Evolutionary conservation across 2,329 filamentous ascomycete genomes (phyloP), one percentile per base, ranked within the genome.

Genomic region (Berkeleyomyces rouxiae): DNA sequence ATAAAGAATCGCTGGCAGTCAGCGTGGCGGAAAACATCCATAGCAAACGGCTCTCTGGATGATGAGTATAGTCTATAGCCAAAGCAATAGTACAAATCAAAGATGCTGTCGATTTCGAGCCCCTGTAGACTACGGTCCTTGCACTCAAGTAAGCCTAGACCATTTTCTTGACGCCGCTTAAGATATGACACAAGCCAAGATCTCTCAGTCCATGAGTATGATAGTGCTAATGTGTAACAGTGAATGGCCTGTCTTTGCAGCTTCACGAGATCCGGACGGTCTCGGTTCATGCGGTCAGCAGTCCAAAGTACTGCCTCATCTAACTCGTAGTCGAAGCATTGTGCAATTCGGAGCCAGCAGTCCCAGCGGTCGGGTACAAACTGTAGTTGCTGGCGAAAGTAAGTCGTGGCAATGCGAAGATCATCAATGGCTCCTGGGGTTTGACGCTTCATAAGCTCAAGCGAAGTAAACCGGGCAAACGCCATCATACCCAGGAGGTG

Each of bases 231-330:
- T 0, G 79, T 82, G 68, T 88, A 89, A 70, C 88, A 92, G 71
- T 95, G 89, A 55, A 95, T 91, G 0, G 89, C 85, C 68, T 83
- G 83, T 40, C 89, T 82, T 71, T 96, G 89, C 65, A 87, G 81
- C 60, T 82, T 83, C 33, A 90, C 80, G 53, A 95, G 74, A 64
- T 95, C 89, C 3, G 77, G 75, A 62, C 87, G 84, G 68, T 87
- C 86, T 70, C 87, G 92, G 73, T 95, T 95, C 74, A 95, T 85
- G 72, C 95, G 95, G 67, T 95, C 90, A 0, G 90, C 88, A 23
- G 86, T 87, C 90, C 90, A 95, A 4, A 91, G 82, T 4, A 95
- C 87, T 5, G 85, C 83, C 71, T 96, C 90, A 66, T 96, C 90
- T 11, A 95, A 76, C 68, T 95, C 90, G 59, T 88, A 86, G 72